Evolutionary conservation across 371 early-diverging fungal species (phyloP), one percentile per base, ranked within the genome.

Genomic region (Mortierella sp.): DNA sequence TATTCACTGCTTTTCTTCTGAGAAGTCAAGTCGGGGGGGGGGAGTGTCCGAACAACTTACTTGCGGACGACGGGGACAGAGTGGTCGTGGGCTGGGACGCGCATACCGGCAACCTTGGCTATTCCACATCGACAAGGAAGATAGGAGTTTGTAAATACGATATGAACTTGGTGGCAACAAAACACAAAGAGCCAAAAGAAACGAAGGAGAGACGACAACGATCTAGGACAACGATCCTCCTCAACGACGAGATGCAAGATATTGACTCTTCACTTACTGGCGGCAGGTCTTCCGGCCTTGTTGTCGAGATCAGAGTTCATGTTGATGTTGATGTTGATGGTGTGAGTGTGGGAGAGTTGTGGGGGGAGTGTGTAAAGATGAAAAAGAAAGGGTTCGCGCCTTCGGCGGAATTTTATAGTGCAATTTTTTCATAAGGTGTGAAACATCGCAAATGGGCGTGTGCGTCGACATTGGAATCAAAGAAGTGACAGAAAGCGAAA

Each of bases 31-130:
- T 55, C n/a, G 6, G 10, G 35, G 35, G 5, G n/a, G 54, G 14
- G 3, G 2, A 65, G 29, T 18, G 46, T 11, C 56, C 56, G 8
- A n/a, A 27, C 2, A 46, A 76, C 87, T 74, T 83, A 83, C 87
- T 82, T 83, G 82, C 82, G 82, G 46, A 87, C 83, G 48, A 87
- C 80, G 60, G 87, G 87, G 51, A 87, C 87, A 41, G 76, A 29
- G 68, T 87, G 87, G 56, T 87, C 83, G 43, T 48, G 72, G n/a
- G 75, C 78, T 4, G 82, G 75, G 56, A 86, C 82, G n/a, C 87
- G 82, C 83, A 74, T 86, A 24, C 86, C 86, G 24, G 72, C 79
- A 29, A 86, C 80, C 77, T 79, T 86, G 79, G 56, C 82, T 86
- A 58, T 27, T 41, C 10, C 27, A 56, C 10, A 44, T 41, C 1